Base-by-base conservation (phyloP, 768 basidiomycete genomes). In the Mycena indigotica region DNA sequence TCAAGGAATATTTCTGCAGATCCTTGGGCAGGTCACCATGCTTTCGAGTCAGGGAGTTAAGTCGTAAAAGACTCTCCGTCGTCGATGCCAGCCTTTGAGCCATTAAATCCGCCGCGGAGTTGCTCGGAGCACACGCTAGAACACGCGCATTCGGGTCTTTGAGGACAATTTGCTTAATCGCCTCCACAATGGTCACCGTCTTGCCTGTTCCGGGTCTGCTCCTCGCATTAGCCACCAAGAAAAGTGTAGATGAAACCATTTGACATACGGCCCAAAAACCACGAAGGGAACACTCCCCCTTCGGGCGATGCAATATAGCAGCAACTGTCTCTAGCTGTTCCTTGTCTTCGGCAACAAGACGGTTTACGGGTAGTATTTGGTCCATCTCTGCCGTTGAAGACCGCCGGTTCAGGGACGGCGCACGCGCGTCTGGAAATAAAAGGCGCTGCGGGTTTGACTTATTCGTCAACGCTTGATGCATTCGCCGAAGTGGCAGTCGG, bases 121-220 rank as follows among this genome's bases (percentile, higher is more conserved):
- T 88, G 70, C 80, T 86, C 0, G 87, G 87, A 0, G 87, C 85
- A 60, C 86, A 87, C 0, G 82, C 86, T 1, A 89, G 76, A 53
- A 89, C 79, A 30, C 73, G 76, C 1, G 77, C 74, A 4, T 73
- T 40, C 0, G 77, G 75, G 58, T 84, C 64, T 8, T 56, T 56
- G 12, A 62, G 65, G 3, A 87, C 70, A 2, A 88, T 65, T 62
- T 89, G 87, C 3, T 69, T 73, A 32, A 88, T 87, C 1, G 82
- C 80, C 65, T 89, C 87, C 2, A 87, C 80, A 1, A 84, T 73
- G 0, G 85, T 87, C 23, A 87, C 77, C 0, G 87, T 88, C 67
- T 89, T 89, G 0, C 87, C 87, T 0, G 87, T 88, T 6, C 84
- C 84, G 3, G 84, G 84, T 0, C 84, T 85, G 39, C 32, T 35